Percentiles rank a stretch among this genome's conserved stretches.
Conservation (phyloP, 306 rosid genomes). For the Hippophae rhamnoides region DNA sequence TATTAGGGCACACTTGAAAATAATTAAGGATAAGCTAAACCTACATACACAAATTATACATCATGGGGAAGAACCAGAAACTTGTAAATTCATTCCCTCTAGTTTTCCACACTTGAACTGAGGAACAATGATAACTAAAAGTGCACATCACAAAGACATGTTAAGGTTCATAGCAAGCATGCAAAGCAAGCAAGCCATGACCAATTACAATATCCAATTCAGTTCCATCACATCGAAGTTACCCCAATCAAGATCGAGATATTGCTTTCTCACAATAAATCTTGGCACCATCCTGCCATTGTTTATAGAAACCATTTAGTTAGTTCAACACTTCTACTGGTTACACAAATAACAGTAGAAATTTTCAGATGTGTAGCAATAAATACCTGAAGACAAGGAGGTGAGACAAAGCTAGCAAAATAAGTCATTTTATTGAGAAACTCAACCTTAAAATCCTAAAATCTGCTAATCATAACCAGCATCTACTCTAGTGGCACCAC, state of each 20-base stretch:
- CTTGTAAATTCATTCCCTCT: conserved; percentile 25
- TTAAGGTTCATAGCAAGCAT: conserved; percentile 12
- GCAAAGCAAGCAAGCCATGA: conserved; percentile 30
- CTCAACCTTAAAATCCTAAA: neutral
- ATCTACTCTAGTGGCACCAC: conserved; percentile 40
- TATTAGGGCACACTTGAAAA: no score
- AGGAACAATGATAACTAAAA: conserved; percentile 26
- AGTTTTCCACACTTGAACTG: conserved; percentile 11
- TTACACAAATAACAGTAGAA: no score
- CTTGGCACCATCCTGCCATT: conserved; percentile 20
- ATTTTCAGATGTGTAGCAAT: no score
- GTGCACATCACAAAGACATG: conserved; percentile 20
- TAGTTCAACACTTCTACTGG: no score
- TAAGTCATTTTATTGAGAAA: no score
- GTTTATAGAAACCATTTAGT: neutral
- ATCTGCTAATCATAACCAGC: conserved; percentile 25
- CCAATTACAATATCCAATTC: conserved; percentile 36
- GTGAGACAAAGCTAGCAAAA: no score
- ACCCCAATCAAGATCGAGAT: conserved; percentile 11
- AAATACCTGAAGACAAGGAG: no score
- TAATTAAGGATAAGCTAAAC: no score
- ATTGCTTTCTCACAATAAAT: neutral
- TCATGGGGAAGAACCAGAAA: conserved; percentile 2
- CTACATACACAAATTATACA: no score
- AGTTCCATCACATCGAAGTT: conserved; percentile 24